A percentile compares a stretch with the other conserved stretches of the same genome.
Evolutionary conservation across 1,139 yeast genomes (phyloP).

Genomic region (Pichia sp.): DNA sequence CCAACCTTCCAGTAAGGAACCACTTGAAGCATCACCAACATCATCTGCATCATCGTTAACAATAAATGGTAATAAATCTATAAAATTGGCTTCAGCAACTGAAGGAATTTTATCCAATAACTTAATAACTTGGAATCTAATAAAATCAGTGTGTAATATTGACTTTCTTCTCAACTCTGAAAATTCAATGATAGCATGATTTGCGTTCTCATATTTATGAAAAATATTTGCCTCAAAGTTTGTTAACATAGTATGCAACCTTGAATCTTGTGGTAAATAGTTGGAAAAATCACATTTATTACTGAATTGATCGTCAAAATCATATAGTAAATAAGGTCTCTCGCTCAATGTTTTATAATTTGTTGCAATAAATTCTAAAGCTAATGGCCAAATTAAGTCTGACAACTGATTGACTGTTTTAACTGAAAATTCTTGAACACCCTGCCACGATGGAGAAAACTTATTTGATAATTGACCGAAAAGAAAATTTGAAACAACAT

Average conservation of each 20-base stretch:
- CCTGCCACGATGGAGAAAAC: slow-evolving; percentile 84
- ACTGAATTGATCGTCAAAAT: slow-evolving; percentile 9
- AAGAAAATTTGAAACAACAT: slow-evolving; percentile 47
- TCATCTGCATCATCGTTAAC: slow-evolving; percentile 33
- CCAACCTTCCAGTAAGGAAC: slow-evolving; percentile 39
- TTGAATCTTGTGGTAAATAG: slow-evolving; percentile 30
- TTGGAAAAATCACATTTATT: slow-evolving; percentile 13
- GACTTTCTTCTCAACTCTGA: slow-evolving; percentile 34
- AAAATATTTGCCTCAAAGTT: slow-evolving; percentile 25
- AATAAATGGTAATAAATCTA: slow-evolving; percentile 50
- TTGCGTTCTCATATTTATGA: slow-evolving; percentile 24
- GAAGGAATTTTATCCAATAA: slow-evolving; percentile 50
- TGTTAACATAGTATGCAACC: slow-evolving; percentile 32
- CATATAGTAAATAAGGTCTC: slow-evolving; percentile 16
- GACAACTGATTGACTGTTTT: slow-evolving; percentile 39
- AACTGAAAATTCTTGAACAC: slow-evolving; percentile 57
- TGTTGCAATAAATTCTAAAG: slow-evolving; percentile 36
- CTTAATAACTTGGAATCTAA: slow-evolving; percentile 44
- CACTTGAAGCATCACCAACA: slow-evolving; percentile 16
- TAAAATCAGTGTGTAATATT: slow-evolving; percentile 33
- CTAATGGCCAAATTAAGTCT: slow-evolving; percentile 50
- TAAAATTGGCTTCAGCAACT: slow-evolving; percentile 59
- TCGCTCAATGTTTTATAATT: slow-evolving; percentile 28
- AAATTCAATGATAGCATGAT: slow-evolving; percentile 34
- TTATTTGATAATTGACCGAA: slow-evolving; percentile 71